Evolutionary conservation across 2,329 filamentous ascomycete species (phyloP), one percentile per base, ranked within the genome.

Genomic region (Lachnellula willkommii): DNA sequence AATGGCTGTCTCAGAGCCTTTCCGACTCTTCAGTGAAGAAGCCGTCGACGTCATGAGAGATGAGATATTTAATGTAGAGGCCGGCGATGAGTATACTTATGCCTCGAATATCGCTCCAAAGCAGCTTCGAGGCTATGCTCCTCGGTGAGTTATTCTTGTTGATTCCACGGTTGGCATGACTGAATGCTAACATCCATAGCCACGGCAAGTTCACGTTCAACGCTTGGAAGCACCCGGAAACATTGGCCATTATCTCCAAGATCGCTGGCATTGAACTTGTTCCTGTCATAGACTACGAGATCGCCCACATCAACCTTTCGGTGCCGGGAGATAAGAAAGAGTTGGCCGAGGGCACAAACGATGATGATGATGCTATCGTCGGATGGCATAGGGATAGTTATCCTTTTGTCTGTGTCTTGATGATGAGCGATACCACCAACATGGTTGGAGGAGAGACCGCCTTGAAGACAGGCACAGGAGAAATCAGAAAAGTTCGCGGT

Each of bases 121-220:
- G 59, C 78, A 81, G 64, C 61, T 83, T 42, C 74, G 80, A 54
- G 80, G 78, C 57, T 85, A 74, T 72, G 80, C 72, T 65, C 77
- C 71, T 36, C 73, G 79, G 80, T 85, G 72, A 73, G 79, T 74
- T 11, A 22, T 8, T 14, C 22, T 35, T 52, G 2, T 20, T 42
- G 1, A 17, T 2, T 37, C 36, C 42, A 11, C 12, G 12, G 32
- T 46, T 60, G 43, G 62, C 35, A 39, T 54, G 48, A 32, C 32
- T 17, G 28, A 20, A 24, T 26, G 40, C 60, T 67, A 53, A 65
- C 53, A 11, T 24, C 20, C 17, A 28, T 57, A 83, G 80, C 57
- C 79, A 80, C 63, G 83, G 83, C 1, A 84, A 84, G 0, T 88
- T 88, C 61, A 78, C 81, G 4, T 84, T 85, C 62, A 79, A 79